Percentiles rank a stretch among this genome's conserved stretches.
Conservation (phyloP, 2,329 filamentous ascomycete species). For the Sclerotinia borealis region DNA sequence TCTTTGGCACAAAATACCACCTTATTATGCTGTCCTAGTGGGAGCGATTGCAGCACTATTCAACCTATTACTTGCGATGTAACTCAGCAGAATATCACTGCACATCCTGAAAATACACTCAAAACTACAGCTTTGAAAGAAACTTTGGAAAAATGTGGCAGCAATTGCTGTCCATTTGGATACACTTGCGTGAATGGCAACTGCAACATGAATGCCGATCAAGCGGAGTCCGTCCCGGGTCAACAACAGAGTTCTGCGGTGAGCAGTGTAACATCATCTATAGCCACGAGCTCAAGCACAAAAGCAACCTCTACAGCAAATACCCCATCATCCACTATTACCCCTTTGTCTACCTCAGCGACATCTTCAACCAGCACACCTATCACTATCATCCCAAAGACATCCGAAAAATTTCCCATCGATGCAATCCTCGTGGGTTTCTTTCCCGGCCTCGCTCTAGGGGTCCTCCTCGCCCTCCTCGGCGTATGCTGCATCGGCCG, state of each 20-base stretch:
- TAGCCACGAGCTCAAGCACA: constrained; percentile 4
- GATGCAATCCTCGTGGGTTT: constrained; percentile 23
- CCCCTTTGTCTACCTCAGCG: constrained; percentile 20
- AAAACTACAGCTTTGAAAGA: constrained; percentile 60
- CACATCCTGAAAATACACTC: constrained; percentile 51
- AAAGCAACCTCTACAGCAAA: background rate
- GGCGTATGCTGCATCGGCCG: constrained; percentile 34
- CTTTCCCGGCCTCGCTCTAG: constrained; percentile 44
- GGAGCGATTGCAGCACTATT: constrained; percentile 53
- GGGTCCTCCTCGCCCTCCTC: constrained; percentile 39
- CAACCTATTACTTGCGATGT: constrained; percentile 60
- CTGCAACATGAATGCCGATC: constrained; percentile 50
- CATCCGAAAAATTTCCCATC: constrained; percentile 26
- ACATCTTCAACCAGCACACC: constrained; percentile 1
- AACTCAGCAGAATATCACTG: constrained; percentile 51
- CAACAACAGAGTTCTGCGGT: constrained; percentile 21
- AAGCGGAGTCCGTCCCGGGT: constrained; percentile 33
- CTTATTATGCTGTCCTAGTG: constrained; percentile 62
- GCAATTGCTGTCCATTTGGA: constrained; percentile 64
- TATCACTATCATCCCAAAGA: constrained; percentile 9
- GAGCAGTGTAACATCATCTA: constrained; percentile 22
- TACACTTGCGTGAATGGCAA: constrained; percentile 48
- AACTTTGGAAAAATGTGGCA: constrained; percentile 51
- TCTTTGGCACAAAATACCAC: constrained; percentile 59
- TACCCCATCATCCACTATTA: constrained; percentile 7